Conservation (phyloP, 768 basidiomycete species). For the Trametes gibbosa region DNA sequence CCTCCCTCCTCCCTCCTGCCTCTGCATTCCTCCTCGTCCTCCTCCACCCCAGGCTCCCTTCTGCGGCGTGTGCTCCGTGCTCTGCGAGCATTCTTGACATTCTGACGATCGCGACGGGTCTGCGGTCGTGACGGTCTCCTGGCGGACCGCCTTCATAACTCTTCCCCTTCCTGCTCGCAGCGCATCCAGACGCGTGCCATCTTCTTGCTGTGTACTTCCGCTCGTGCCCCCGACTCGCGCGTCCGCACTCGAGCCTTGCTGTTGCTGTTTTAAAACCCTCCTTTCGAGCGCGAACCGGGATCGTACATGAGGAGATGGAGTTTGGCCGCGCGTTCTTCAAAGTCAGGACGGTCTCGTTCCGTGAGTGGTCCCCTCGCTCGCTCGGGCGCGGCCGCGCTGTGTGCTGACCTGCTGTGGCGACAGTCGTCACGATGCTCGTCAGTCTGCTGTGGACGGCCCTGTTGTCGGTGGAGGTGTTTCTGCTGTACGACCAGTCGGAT, state of each 20-base stretch:
- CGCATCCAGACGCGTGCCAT: not conserved
- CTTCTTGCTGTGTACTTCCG: not conserved
- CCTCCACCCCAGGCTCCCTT: not conserved
- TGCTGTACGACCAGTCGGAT: conserved; percentile 47
- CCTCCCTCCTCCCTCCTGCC: not conserved
- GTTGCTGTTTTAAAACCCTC: not conserved
- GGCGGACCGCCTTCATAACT: not conserved
- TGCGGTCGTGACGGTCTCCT: conserved; percentile 8
- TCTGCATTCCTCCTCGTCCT: not conserved
- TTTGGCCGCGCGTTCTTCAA: conserved; percentile 24
- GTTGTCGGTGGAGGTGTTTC: conserved; percentile 44
- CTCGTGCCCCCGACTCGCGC: not conserved
- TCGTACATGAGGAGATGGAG: conserved; percentile 19
- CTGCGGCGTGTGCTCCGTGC: not conserved
- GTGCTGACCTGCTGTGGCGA: not conserved
- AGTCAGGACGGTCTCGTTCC: conserved; percentile 25
- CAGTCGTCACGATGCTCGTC: conserved; percentile 43
- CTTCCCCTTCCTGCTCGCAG: not conserved
- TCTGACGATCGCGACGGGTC: not conserved
- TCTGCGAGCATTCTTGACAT: conserved; percentile 1
- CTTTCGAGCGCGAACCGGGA: not conserved
- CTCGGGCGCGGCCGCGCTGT: not conserved
- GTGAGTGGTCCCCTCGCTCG: conserved; percentile 19
- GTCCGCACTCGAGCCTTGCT: not conserved
- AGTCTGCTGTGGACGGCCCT: conserved; percentile 50